Base-by-base conservation (phyloP, 164 flowering plant species). In the Magnolia officinalis region DNA sequence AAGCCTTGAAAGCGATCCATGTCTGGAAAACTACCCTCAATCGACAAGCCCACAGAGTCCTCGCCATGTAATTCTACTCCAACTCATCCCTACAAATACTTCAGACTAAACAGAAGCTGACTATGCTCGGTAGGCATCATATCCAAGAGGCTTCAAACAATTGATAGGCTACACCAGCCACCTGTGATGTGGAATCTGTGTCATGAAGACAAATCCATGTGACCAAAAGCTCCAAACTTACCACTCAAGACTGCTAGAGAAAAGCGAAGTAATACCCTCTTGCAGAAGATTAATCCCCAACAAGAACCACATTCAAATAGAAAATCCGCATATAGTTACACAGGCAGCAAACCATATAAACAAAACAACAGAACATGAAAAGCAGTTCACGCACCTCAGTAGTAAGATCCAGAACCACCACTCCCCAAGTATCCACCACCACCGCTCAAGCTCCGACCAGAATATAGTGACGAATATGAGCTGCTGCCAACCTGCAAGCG, bases 401-500 rank as follows among this genome's bases (percentile, higher is more conserved):
- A 93, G 80, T 95, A 93, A 18, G 98, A 91, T 26, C 90, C 84
- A 70, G 89, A 88, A 69, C 93, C 86, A 79, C 98, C 78, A 71
- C 89, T 74, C 24, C 96, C 95, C 84, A 93, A 83, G 84, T 95
- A 95, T 75, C 91, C 81, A 78, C 89, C 85, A 75, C 97, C 88
- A 67, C 94, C 88, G 65, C 95, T 90, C 78, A 83, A 73, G 29
- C 92, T 83, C 75, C 98, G 98, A 71, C 92, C 79, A 64, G 98
- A 83, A 79, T 95, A 93, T 45, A 92, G 65, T 7, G 98, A 92
- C 50, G 99, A 93, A 83, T 95, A 93, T 69, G 98, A 92, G 79
- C 92, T 82, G 70, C 91, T 86, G 79, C 92, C 90, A 80, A 86
- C 97, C 97, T 95, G 86, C 66, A 76, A 24, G 26, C 37, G 67